Evolutionary conservation across 345 rosid genomes (phyloP), one percentile per base, ranked within the genome.

Genomic region (Eucalyptus dawsonii): DNA sequence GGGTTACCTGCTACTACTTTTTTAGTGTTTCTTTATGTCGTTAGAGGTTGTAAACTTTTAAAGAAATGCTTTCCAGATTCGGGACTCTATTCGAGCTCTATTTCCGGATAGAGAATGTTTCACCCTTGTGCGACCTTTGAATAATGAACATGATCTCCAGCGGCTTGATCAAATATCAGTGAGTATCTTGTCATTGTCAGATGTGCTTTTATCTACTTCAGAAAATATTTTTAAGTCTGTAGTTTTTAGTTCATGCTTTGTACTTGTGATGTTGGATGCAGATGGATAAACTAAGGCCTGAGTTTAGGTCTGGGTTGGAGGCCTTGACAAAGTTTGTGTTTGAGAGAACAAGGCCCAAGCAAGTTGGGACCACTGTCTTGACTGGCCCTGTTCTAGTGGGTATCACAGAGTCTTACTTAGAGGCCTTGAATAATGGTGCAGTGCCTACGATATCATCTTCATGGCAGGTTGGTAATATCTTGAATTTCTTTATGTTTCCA

Each of bases 321-420:
- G 99, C 99, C 86, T 93, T 97, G 89, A 97, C 99, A 88, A 98
- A 92, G 92, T 97, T 97, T 93, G 99, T 98, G 91, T 98, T 97
- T 91, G 99, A 98, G 98, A 96, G 96, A 92, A 97, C 99, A 58
- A 96, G 99, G 92, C 99, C 99, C 49, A 98, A 98, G 95, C 99
- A 98, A 91, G 90, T 97, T 25, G 99, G 98, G 88, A 95, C 99
- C 90, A 97, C 99, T 50, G 89, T 95, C 88, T 92, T 98, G 98
- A 97, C 99, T 0, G 99, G 99, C 47, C 99, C 99, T 29, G 89
- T 98, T 91, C 99, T 98, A 91, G 95, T 97, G 83, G 99, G 99
- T 87, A 92, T 98, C 65, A 98, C 95, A 9, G 94, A 96, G 93
- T 96, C 99, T 88, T 98, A 98, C 89, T 93, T 98, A 89, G 98